Conservation (phyloP, 2,329 filamentous ascomycete genomes). For the Pseudogymnoascus sp. region DNA sequence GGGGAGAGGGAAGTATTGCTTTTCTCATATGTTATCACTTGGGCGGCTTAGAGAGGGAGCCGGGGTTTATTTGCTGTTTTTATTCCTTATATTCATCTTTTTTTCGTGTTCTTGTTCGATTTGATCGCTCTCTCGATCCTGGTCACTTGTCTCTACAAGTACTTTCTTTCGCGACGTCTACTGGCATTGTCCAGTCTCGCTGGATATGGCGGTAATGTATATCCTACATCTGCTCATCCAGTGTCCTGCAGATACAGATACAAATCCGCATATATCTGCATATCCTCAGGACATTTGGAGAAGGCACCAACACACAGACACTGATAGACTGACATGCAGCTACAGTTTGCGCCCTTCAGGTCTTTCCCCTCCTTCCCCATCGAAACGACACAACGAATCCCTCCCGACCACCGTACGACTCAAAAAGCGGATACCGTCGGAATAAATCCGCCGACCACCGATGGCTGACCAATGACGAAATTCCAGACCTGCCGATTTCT, state of each 20-base stretch:
- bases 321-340: background rate
- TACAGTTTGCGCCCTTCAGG: background rate
- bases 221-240: background rate
- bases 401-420: background rate
- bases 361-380: background rate
- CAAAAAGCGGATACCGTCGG: constrained; percentile 3
- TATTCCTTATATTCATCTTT: background rate
- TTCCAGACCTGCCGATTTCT: background rate
- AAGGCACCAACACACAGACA: background rate
- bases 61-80: background rate
- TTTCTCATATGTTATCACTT: background rate
- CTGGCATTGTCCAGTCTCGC: background rate
- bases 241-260: background rate
- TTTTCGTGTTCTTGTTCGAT: too few species aligned
- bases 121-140: background rate
- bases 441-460: background rate
- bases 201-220: background rate
- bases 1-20: background rate
- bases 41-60: background rate
- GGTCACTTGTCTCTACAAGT: background rate
- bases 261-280: background rate
- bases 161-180: background rate
- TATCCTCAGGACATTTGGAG: background rate
- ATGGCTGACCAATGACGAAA: background rate
- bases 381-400: background rate